These are phyloP conservation scores for Phaeosphaeria sp. DNA, from an alignment of 2,329 filamentous ascomycete genomes.

Conservation along the genomic window DNA sequence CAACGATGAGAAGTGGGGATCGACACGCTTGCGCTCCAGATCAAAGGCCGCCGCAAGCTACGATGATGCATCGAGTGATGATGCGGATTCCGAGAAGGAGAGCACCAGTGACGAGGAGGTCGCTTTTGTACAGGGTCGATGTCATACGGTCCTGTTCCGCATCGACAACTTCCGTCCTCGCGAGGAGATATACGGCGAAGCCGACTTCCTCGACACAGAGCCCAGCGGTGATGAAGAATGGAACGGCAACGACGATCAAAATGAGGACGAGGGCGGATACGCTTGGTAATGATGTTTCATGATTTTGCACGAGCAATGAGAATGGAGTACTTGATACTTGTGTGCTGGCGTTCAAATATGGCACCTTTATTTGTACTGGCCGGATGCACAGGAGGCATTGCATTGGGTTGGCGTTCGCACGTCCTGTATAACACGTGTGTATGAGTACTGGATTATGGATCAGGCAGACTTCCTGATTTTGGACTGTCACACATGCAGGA, in stretches of 20 bases:
- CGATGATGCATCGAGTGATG: conserved; percentile 38
- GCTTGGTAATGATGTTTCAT: conserved; percentile 27
- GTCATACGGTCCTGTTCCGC: conserved; percentile 71
- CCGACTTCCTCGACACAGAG: conserved; percentile 73
- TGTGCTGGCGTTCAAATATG: background rate
- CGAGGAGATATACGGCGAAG: conserved; percentile 73
- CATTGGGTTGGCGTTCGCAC: background rate
- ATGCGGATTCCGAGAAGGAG: conserved; percentile 28
- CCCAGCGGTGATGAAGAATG: conserved; percentile 63
- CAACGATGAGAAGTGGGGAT: conserved; percentile 36
- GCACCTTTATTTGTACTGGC: background rate
- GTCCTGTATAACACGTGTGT: conserved; percentile 16
- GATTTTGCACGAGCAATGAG: background rate
- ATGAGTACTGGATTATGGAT: conserved; percentile 21
- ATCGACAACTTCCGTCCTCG: conserved; percentile 79
- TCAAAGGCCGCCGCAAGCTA: conserved; percentile 32
- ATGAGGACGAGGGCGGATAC: conserved; percentile 46
- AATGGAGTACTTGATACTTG: background rate
- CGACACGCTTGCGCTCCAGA: conserved; percentile 40
- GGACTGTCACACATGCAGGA: conserved; percentile 18
- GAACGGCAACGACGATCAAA: conserved; percentile 63
- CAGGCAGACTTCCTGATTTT: conserved; percentile 19
- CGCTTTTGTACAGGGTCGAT: conserved; percentile 69
- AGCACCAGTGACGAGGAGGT: conserved; percentile 23
- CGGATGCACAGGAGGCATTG: background rate